A percentile compares a stretch with the other conserved stretches of the same genome.
phyloP scores from a whole-genome alignment of 1,284 basidiomycete genomes.

The Schizopora paradoxa region DNA sequence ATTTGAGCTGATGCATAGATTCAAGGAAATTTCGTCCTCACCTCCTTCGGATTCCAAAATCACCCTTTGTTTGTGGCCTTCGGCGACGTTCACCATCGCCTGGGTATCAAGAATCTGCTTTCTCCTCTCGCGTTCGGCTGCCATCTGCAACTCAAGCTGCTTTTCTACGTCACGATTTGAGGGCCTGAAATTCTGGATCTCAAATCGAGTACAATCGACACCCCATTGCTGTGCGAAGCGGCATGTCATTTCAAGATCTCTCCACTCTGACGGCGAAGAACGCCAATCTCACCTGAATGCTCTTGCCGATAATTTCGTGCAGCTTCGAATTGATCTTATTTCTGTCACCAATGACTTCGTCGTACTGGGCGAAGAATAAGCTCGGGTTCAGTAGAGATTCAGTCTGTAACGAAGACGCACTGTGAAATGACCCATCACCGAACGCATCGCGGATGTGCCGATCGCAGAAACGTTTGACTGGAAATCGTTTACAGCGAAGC shows the following conservation, averaged over 20 bases:
- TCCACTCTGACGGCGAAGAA: background rate
- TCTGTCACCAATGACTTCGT: conserved; percentile 44
- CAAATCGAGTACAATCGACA: conserved; percentile 48
- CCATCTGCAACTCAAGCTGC: conserved; percentile 53
- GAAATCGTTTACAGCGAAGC: conserved; percentile 43
- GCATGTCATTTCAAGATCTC: background rate
- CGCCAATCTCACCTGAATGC: conserved; percentile 33
- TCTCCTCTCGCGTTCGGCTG: conserved; percentile 46
- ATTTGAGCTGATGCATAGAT: conserved; percentile 34
- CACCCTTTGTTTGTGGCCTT: conserved; percentile 47
- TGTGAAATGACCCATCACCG: conserved; percentile 43
- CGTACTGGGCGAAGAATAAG: conserved; percentile 7
- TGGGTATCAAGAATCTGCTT: conserved; percentile 53
- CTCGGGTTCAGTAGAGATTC: conserved; percentile 14
- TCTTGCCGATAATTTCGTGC: conserved; percentile 42
- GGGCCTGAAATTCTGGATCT: conserved; percentile 48
- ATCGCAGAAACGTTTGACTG: conserved; percentile 42
- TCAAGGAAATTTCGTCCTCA: conserved; percentile 21
- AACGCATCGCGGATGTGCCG: conserved; percentile 46
- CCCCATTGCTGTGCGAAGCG: conserved; percentile 41
- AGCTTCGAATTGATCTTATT: conserved; percentile 45
- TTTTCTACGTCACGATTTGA: conserved; percentile 46
- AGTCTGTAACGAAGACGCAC: conserved; percentile 33
- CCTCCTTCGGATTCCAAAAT: conserved; percentile 45
- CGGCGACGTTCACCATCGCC: conserved; percentile 49